Conservation (phyloP, 257 asterid genomes). For the Salvia hispanica region DNA sequence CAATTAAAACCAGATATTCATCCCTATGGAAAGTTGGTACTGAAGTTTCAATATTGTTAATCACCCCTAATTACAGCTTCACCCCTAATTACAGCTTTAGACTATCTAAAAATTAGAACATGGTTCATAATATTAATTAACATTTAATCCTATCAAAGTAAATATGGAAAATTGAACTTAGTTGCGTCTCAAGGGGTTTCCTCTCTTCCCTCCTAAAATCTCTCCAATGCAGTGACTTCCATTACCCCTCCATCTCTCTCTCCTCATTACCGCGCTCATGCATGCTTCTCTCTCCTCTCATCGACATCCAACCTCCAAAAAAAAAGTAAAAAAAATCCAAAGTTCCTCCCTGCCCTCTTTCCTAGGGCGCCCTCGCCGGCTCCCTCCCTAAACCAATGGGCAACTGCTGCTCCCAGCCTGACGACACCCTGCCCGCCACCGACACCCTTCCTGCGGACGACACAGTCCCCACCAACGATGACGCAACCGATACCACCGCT, state of each 20-base stretch:
- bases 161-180: too few species aligned
- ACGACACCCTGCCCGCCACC: too few species aligned
- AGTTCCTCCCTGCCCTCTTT: slow-evolving; percentile 30
- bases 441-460: not conserved
- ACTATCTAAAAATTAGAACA: too few species aligned
- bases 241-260: slow-evolving; percentile 22
- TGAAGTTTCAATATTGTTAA: too few species aligned
- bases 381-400: slow-evolving; percentile 46
- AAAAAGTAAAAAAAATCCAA: not conserved
- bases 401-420: slow-evolving; percentile 58
- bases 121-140: too few species aligned
- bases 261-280: slow-evolving; percentile 29
- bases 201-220: slow-evolving; percentile 41
- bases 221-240: slow-evolving; percentile 48
- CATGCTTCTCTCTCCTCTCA: slow-evolving; percentile 36
- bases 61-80: too few species aligned
- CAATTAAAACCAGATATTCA: too few species aligned
- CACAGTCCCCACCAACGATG: slow-evolving; percentile 28
- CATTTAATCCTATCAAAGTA: too few species aligned
- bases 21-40: too few species aligned
- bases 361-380: slow-evolving; percentile 22
- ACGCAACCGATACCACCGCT: slow-evolving; percentile 18
- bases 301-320: slow-evolving; percentile 26
- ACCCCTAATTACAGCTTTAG: too few species aligned
- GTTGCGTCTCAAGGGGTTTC: not conserved